Conservation (phyloP, 192 early-diverging fungal species). For the Backusella tuberculispora region DNA sequence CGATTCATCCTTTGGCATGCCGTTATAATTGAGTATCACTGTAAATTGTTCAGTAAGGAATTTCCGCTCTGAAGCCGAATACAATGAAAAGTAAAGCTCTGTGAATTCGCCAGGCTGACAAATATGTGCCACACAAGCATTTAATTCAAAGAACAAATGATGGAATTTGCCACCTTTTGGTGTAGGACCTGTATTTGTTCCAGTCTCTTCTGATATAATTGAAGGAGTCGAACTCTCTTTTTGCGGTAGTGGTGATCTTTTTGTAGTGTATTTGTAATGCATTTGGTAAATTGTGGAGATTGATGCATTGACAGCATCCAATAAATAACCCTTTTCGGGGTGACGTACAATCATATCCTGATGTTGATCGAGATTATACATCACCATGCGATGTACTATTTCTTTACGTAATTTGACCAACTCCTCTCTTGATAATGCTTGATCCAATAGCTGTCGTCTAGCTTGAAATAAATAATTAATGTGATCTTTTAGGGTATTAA, state of each 20-base stretch:
- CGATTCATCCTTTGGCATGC: conserved; percentile 52
- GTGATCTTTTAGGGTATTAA: conserved; percentile 54
- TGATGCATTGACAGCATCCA: conserved; percentile 58
- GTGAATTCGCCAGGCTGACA: conserved; percentile 64
- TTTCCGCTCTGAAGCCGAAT: conserved; percentile 46
- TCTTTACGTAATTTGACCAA: conserved; percentile 54
- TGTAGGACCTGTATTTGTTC: not conserved
- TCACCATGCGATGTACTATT: conserved; percentile 58
- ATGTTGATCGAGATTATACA: conserved; percentile 57
- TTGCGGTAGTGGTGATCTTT: not conserved
- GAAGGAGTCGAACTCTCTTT: not conserved
- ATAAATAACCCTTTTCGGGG: conserved; percentile 57
- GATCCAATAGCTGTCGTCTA: conserved; percentile 59
- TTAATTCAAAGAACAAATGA: conserved; percentile 64
- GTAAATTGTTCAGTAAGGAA: conserved; percentile 66
- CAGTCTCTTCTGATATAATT: not conserved
- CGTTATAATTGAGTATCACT: conserved; percentile 57
- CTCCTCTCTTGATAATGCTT: conserved; percentile 64
- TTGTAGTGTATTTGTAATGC: conserved; percentile 45
- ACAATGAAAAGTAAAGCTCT: conserved; percentile 65
- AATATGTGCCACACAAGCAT: conserved; percentile 56
- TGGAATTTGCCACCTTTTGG: conserved; percentile 43
- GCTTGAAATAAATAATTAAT: conserved; percentile 65
- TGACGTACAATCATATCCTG: conserved; percentile 64
- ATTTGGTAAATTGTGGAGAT: conserved; percentile 61